Conservation (phyloP, 306 rosid genomes). For the Senna tora region DNA sequence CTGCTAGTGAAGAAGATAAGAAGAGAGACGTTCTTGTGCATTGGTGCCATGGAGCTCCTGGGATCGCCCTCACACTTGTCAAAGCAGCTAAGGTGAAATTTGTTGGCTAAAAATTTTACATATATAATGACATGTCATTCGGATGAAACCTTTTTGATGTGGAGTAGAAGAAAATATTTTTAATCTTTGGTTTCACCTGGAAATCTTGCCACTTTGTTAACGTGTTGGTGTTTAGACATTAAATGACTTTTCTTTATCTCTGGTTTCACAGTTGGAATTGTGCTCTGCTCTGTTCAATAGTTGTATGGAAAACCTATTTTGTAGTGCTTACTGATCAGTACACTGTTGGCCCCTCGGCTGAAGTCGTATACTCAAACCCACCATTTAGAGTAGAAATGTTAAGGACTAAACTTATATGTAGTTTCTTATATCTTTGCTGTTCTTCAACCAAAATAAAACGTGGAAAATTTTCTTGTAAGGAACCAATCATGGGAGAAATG, state of each 20-base stretch:
- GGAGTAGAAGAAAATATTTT: background rate
- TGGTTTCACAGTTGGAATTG: background rate
- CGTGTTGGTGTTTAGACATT: conserved; percentile 10
- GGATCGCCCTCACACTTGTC: conserved; percentile 73
- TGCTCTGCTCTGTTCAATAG: background rate
- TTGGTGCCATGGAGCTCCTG: conserved; percentile 91
- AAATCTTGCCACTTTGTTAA: conserved; percentile 2
- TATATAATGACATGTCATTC: conserved; percentile 3
- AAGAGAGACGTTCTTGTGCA: conserved; percentile 67
- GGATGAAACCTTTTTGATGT: conserved; percentile 2
- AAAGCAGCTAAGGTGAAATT: conserved; percentile 76
- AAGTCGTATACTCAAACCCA: background rate
- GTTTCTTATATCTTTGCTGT: no score
- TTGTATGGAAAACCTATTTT: background rate
- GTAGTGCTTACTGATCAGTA: background rate
- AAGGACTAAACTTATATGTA: no score
- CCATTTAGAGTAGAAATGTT: background rate
- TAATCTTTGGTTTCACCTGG: conserved; percentile 6
- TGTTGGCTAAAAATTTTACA: conserved; percentile 7
- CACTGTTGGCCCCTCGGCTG: background rate
- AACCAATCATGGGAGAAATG: no score
- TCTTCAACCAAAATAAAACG: no score
- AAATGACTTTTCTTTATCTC: conserved; percentile 17
- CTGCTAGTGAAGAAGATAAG: conserved; percentile 62
- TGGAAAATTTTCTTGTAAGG: no score